A percentile compares a stretch with the other conserved stretches of the same genome.
phyloP scores from a whole-genome alignment of 73 alveolate genomes.

The Paramecium primaurelia region DNA sequence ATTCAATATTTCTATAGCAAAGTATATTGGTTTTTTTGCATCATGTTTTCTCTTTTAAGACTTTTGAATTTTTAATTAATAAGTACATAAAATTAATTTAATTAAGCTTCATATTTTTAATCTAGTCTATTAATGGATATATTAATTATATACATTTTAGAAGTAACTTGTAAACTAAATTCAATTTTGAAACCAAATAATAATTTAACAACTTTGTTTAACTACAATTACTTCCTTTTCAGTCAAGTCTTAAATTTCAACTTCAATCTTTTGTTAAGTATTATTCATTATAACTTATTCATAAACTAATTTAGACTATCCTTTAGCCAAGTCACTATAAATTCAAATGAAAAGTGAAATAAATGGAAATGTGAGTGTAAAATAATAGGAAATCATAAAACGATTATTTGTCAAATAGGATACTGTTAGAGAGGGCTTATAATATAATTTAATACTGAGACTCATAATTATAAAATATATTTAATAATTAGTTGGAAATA shows the following conservation, averaged over 20 bases:
- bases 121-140: not conserved
- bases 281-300: too few species aligned
- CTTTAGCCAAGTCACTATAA: not conserved
- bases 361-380: not conserved
- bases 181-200: too few species aligned
- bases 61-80: not conserved
- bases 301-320: too few species aligned
- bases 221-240: too few species aligned
- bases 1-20: not conserved
- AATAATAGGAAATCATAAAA: not conserved
- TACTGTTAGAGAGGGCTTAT: not conserved
- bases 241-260: too few species aligned
- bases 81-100: not conserved
- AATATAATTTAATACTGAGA: not conserved
- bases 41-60: not conserved
- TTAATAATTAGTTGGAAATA: not conserved
- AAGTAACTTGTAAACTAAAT: not conserved
- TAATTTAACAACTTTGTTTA: too few species aligned
- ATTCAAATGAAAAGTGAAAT: not conserved
- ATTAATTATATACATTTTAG: not conserved
- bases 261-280: too few species aligned
- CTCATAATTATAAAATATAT: not conserved
- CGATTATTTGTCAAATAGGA: not conserved
- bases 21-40: not conserved
- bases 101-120: not conserved